Evolutionary conservation across 106 monocot genomes (phyloP), one percentile per base, ranked within the genome.

Genomic region (Phalaenopsis equestris): DNA sequence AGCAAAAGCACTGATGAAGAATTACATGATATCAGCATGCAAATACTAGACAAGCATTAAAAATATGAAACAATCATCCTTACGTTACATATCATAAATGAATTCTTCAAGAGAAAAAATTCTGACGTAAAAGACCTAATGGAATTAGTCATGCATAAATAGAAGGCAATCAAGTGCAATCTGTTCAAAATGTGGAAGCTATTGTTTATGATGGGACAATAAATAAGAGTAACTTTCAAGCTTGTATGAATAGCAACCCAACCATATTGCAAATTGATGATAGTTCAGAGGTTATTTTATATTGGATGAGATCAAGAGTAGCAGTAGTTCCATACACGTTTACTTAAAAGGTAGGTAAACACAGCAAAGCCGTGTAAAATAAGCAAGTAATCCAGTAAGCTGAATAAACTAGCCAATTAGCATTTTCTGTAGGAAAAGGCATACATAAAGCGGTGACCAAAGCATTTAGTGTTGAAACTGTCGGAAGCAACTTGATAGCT

Each of bases 391-490:
- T 72, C 72, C 72, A 39, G 52, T 5, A 74, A 42, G n/a, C 17
- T 74, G n/a, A 74, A 2, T 42, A 74, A 42, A 74, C 4, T 19
- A n/a, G 42, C 74, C 72, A 72, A 43, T 45, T 74, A 42, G 43
- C 64, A 64, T 24, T 64, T 64, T 21, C 23, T 23, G 74, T 74
- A 39, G 74, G 41, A 42, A 16, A 74, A 43, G 43, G 8, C 85
- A 55, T 92, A 97, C 97, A 97, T 85, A 97, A 84, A 42, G 94
- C 82, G 37, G 90, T 94, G 65, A 97, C 72, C 73, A 97, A 85
- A 77, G 97, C 97, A 90, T 97, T 97, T 79, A 97, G 47, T 47
- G 89, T 86, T 37, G 97, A 94, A 82, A 97, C 94, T 72, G 90
- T 97, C 81, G 94, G 94, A 77, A 86, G 80, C 68, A 97, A 78